Conservation (phyloP, 1,139 yeast genomes). For the Taphrina flavorubra region DNA sequence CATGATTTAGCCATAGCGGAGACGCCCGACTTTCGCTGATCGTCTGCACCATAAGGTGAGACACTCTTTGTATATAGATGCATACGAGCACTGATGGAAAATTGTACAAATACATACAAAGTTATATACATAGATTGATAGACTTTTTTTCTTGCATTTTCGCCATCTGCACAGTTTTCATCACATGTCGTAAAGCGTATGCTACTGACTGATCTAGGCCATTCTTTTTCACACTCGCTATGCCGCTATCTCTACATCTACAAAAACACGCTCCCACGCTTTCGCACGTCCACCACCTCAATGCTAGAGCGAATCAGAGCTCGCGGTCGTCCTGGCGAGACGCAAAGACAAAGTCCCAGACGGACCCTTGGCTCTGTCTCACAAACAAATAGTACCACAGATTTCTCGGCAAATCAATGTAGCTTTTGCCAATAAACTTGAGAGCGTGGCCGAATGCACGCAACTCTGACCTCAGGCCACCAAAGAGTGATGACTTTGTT, state of each 20-base stretch:
- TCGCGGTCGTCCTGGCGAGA: constrained; percentile 18
- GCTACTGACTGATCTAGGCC: too few species aligned
- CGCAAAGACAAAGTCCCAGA: constrained; percentile 27
- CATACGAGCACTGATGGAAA: too few species aligned
- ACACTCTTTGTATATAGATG: too few species aligned
- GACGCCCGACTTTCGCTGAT: neutral
- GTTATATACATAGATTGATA: neutral
- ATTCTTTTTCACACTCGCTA: neutral
- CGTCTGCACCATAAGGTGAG: neutral
- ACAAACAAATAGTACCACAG: constrained; percentile 50
- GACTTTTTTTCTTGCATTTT: neutral
- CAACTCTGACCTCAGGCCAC: constrained; percentile 54
- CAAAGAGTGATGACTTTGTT: constrained; percentile 1
- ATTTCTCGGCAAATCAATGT: constrained; percentile 69
- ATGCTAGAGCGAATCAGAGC: neutral
- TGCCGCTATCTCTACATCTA: neutral
- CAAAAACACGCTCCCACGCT: too few species aligned
- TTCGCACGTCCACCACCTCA: too few species aligned
- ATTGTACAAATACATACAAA: neutral
- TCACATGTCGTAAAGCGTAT: too few species aligned
- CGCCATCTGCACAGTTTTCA: too few species aligned
- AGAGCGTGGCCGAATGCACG: constrained; percentile 66
- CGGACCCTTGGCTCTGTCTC: constrained; percentile 2
- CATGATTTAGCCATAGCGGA: constrained; percentile 15
- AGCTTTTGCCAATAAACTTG: constrained; percentile 67